Percentiles rank a stretch among this genome's conserved stretches.
phyloP scores from a whole-genome alignment of 805 yeast genomes.

The Scheffersomyces coipomensis region DNA sequence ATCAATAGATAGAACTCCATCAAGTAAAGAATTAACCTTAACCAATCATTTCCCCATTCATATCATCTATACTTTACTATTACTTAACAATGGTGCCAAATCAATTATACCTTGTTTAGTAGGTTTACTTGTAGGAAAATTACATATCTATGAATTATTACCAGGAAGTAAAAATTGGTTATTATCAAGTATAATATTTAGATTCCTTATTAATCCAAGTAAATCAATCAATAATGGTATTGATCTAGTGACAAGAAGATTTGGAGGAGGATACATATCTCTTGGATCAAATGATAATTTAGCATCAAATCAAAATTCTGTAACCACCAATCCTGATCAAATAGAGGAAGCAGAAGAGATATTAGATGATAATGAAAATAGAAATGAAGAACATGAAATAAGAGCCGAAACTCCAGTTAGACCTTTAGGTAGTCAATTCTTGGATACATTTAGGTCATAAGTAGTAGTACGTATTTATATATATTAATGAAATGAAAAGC shows the following conservation, averaged over 20 bases:
- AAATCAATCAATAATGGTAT: constrained; percentile 5
- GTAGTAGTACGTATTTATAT: constrained; percentile 30
- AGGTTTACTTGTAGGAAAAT: constrained; percentile 37
- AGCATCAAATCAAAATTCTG: no score
- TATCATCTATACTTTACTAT: constrained; percentile 28
- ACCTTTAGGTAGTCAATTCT: constrained; percentile 58
- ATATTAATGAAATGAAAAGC: not conserved
- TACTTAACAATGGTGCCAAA: constrained; percentile 36
- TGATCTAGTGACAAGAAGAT: not conserved
- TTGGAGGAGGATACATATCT: not conserved
- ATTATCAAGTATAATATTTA: constrained; percentile 25
- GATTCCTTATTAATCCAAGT: constrained; percentile 26
- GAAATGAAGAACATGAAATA: constrained; percentile 25
- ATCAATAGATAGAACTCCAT: not conserved
- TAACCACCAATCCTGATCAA: not conserved
- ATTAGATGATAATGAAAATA: constrained; percentile 27
- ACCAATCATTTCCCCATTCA: constrained; percentile 43
- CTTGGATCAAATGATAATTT: not conserved
- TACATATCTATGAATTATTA: constrained; percentile 31
- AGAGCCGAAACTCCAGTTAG: constrained; percentile 60
- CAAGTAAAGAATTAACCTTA: constrained; percentile 20
- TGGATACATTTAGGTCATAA: constrained; percentile 56
- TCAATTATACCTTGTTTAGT: constrained; percentile 35
- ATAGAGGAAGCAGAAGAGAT: constrained; percentile 16
- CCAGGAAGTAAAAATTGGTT: constrained; percentile 37